Evolutionary conservation across 768 basidiomycete species (phyloP).

Genomic region (Trametopsis cervina): DNA sequence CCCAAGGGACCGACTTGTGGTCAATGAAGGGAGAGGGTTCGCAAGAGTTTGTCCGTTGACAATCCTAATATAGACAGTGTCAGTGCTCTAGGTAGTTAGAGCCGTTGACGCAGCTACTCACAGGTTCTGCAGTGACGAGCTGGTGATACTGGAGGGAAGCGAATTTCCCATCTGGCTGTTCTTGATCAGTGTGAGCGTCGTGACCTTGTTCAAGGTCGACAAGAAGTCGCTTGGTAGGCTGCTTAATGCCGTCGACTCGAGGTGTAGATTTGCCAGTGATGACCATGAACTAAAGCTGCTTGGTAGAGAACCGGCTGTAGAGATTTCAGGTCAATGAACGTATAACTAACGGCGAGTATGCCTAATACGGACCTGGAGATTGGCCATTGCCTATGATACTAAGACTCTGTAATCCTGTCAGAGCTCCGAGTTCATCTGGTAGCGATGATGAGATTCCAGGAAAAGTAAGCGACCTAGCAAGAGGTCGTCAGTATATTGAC

Average conservation of each 20-base stretch:
- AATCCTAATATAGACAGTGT: conserved; percentile 18
- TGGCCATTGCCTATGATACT: conserved; percentile 34
- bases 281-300: conserved; percentile 31
- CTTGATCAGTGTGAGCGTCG: conserved; percentile 33
- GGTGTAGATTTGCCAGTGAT: conserved; percentile 28
- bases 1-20: conserved; percentile 26
- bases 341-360: not conserved
- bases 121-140: conserved; percentile 32
- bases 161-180: conserved; percentile 33
- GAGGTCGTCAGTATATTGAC: not conserved
- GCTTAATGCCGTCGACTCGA: conserved; percentile 35
- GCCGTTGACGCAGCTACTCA: conserved; percentile 18
- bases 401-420: conserved; percentile 33
- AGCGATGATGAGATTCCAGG: conserved; percentile 41
- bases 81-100: not conserved
- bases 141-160: conserved; percentile 30
- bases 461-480: conserved; percentile 32
- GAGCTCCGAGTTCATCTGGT: conserved; percentile 33
- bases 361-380: conserved; percentile 31
- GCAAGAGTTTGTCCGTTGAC: conserved; percentile 31
- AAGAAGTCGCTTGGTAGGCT: conserved; percentile 30
- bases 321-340: conserved; percentile 1
- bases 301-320: conserved; percentile 35
- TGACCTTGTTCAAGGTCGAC: conserved; percentile 26
- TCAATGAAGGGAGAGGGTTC: conserved; percentile 26